Base-by-base conservation (phyloP, 2,329 filamentous ascomycete species). In the Colletotrichum endophyticum region DNA sequence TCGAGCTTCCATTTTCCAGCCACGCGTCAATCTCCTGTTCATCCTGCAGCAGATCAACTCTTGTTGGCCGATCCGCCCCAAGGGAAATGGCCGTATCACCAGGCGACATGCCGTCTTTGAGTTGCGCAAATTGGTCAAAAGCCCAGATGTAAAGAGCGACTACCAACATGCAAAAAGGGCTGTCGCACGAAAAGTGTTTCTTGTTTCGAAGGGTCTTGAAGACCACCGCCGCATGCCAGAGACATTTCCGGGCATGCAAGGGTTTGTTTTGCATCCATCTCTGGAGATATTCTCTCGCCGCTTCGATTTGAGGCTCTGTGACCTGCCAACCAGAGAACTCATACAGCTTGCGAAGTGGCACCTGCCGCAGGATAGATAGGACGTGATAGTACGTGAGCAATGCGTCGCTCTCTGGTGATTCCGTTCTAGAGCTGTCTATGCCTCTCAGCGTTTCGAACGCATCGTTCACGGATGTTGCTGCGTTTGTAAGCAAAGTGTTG, bases 51-150 rank as follows among this genome's bases (percentile, higher is more conserved):
- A 36, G 8, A 6, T 64, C 61, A n/a, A 64, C 30, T 0, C 32
- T 64, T 0, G 32, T 64, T 22, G 61, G 61, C 22, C n/a, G 22
- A 27, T 64, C 30, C 19, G 15, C 1, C 13, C n/a, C 61, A 34
- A 7, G 5, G 5, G 3, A 11, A 13, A 2, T 19, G 7, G 3
- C 59, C 2, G 22, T 4, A 5, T 32, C 11, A 4, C 12, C 3
- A 63, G 61, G 4, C 12, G 13, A 8, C 4, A 22, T 22, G 61
- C 1, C 1, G 0, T 12, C 61, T 1, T 36, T 64, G 12, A 3
- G 0, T 27, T 39, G 16, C 11, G 22, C 61, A 22, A 64, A 34
- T 0, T 64, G 61, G 13, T 64, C 61, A 2, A 64, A 64, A 15
- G 61, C 61, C 61, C 61, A 64, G 12, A 64, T 64, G 13, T 64